These are phyloP conservation scores for Leucosporidium creatinivorum DNA, from an alignment of 768 basidiomycete species.

Conservation along the genomic window DNA sequence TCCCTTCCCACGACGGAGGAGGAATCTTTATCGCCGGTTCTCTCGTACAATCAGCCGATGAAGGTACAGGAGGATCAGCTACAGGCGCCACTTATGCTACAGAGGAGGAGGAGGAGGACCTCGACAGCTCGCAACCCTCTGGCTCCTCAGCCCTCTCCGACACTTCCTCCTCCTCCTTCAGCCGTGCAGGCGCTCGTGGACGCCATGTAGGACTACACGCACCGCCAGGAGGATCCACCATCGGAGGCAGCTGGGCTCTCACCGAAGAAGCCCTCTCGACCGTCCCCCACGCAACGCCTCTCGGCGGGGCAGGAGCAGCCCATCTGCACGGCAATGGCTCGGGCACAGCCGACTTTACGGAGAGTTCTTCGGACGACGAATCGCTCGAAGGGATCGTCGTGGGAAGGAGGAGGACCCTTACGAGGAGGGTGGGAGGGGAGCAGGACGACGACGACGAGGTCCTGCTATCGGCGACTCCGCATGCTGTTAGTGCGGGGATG, in stretches of 20 bases:
- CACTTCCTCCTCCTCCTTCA: not conserved
- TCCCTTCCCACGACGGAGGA: conserved; percentile 14
- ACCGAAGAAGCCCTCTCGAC: conserved; percentile 10
- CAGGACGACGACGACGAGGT: conserved; percentile 3
- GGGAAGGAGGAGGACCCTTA: not conserved
- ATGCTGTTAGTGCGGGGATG: conserved; percentile 1
- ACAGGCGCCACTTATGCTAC: too few relatives aligned
- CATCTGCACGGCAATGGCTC: not conserved
- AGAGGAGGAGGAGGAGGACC: too few relatives aligned
- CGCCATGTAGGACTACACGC: too few relatives aligned
- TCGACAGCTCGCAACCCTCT: not conserved
- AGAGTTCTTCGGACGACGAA: conserved; percentile 6
- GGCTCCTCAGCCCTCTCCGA: not conserved
- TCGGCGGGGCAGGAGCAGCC: not conserved
- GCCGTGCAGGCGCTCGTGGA: too few relatives aligned
- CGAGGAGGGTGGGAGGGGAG: not conserved
- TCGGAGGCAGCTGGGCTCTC: conserved; percentile 7
- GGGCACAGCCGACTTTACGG: conserved; percentile 4
- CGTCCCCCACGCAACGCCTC: not conserved
- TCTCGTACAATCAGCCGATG: not conserved
- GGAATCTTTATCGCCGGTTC: conserved; percentile 2
- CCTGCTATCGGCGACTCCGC: not conserved
- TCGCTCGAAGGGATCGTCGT: not conserved
- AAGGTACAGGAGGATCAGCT: not conserved
- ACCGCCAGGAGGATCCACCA: not conserved